Base-by-base conservation (phyloP, 768 basidiomycete species). In the Daedalea quercina region DNA sequence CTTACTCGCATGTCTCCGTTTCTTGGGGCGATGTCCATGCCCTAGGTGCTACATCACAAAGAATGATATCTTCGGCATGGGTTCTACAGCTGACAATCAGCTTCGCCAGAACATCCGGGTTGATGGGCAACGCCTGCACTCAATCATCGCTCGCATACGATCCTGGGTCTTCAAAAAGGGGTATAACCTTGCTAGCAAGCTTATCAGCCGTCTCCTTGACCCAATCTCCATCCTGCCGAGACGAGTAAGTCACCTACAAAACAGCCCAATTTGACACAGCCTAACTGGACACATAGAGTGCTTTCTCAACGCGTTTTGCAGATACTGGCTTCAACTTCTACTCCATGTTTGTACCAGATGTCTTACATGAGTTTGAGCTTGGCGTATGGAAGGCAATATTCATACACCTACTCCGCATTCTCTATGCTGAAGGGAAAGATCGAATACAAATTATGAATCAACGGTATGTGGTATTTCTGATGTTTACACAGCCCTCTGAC, bases 1-100 rank as follows among this genome's bases (percentile, higher is more conserved):
- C 7, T 61, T 76, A 0, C 44, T 76, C 1, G 65, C 73, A 0
- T 63, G 63, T 8, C 70, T 77, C 2, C 63, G 69, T 65, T 67
- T 72, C 47, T 65, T 69, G 13, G 77, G 72, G 0, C 9, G 56
- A 0, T 75, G 67, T 44, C 73, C 70, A 13, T 76, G 75, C 53
- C 73, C 73, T 0, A 57, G 66, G 0, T 77, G 76, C 50, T 52
- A 67, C 0, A 54, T 71, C 23, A 43, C 42, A 8, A 72, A 69
- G 48, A 50, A 55, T 0, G 35, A 65, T 0, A 55, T 76, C 6
- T 54, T 65, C 31, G 46, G 47, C 0, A 44, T 76, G 17, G 74
- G 74, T 1, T 51, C 50, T 3, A 8, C 2, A 0, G 37, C 37
- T 11, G 46, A 55, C 24, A 9, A 26, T 7, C 31, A 17, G 23